Percentiles rank a stretch among this genome's conserved stretches.
phyloP scores from a whole-genome alignment of 148 eudicot species.

The Cornus controversa region DNA sequence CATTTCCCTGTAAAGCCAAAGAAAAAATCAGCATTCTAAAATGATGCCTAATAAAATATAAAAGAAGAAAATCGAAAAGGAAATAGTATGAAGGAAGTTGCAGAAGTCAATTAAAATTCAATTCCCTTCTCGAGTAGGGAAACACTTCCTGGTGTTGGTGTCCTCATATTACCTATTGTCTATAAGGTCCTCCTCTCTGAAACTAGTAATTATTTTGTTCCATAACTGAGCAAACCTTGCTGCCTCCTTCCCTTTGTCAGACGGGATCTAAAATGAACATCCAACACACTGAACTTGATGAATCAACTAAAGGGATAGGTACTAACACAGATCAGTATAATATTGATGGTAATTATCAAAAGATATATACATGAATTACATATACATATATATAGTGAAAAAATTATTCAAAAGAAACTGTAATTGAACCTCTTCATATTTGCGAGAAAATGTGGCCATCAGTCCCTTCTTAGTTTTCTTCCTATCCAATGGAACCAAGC shows the following conservation, averaged over 20 bases:
- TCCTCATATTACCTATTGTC: slow-evolving; percentile 36
- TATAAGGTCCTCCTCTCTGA: slow-evolving; percentile 71
- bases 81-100: neutral
- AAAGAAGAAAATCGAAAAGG: neutral
- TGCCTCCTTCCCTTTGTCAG: slow-evolving; percentile 47
- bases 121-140: neutral
- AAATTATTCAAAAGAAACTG: neutral
- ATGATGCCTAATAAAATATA: neutral
- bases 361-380: too few species aligned
- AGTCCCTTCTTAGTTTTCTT: slow-evolving; percentile 44
- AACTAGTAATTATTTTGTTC: slow-evolving; percentile 63
- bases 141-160: neutral
- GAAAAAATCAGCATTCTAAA: neutral
- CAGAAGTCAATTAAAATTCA: neutral
- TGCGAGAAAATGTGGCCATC: slow-evolving; percentile 48
- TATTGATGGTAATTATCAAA: neutral
- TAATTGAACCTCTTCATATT: slow-evolving; percentile 36
- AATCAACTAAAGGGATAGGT: slow-evolving; percentile 1
- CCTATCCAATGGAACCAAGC: slow-evolving; percentile 51
- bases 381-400: too few species aligned
- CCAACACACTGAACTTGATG: neutral
- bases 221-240: slow-evolving; percentile 72
- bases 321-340: neutral
- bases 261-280: slow-evolving; percentile 34
- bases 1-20: slow-evolving; percentile 42